Evolutionary conservation across 371 early-diverging fungal species (phyloP), one percentile per base, ranked within the genome.

Genomic region (Lichtheimia hyalospora): DNA sequence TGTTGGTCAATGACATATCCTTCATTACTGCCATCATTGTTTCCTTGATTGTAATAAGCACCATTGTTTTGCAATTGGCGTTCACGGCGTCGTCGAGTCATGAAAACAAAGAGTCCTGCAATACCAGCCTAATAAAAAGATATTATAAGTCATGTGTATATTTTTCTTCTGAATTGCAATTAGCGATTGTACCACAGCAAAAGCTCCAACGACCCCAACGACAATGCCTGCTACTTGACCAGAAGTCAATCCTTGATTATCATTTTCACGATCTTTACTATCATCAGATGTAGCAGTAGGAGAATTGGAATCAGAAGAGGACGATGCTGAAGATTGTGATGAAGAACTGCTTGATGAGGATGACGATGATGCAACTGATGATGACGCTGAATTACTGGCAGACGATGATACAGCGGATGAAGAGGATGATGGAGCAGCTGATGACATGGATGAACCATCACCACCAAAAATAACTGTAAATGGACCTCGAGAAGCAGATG

Each of bases 181-280:
- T n/a, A 18, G 18, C n/a, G 3, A 16, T 48, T 16, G 34, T 49
- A 58, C 58, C 58, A 58, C 49, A 20, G 28, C 27, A 5, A 39
- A 15, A 3, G 58, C 58, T 13, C 58, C 58, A 21, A 50, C 42
- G 21, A 58, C 58, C 40, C 58, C 58, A 5, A 58, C 58, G 16
- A 58, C 58, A 23, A 58, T 51, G 25, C 58, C 58, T 40, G 58
- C 58, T 4, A 58, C 40, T 58, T 58, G 58, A 14, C 58, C 58
- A n/a, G 50, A n/a, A 20, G 25, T 18, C 44, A 46, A 48, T 34
- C 34, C 20, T 14, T 21, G 14, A 16, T 23, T 20, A 16, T 34
- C 20, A 16, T 18, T 13, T 21, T 15, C 34, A 18, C 10, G 14
- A 18, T 21, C 51, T 23, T 51, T 18, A 21, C 25, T 51, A 10